Percentiles rank a stretch among this genome's conserved stretches.
These are phyloP conservation scores for Pseudoneurospora amorphoporcata DNA, from an alignment of 495 filamentous ascomycete genomes.

Conservation along the genomic window DNA sequence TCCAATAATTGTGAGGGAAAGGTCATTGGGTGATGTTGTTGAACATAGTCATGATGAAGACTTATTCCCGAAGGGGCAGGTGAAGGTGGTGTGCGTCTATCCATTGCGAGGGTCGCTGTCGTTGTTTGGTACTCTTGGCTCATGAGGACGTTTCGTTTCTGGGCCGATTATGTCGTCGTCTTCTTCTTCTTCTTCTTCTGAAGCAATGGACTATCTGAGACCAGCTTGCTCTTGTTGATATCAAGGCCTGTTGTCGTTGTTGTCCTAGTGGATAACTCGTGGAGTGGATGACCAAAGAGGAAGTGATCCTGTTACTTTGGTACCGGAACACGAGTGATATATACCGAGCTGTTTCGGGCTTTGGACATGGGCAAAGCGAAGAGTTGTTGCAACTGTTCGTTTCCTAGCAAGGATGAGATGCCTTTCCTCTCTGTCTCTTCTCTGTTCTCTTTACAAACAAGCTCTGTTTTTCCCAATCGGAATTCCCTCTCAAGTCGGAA, in stretches of 20 bases:
- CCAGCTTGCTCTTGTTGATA: background rate
- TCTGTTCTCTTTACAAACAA: background rate
- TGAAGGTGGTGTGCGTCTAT: conserved; percentile 29
- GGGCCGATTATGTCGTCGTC: background rate
- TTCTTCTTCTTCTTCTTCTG: background rate
- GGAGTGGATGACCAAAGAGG: background rate
- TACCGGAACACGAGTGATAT: background rate
- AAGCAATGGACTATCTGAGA: background rate
- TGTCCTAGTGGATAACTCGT: background rate
- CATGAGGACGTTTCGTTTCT: background rate
- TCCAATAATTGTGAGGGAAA: conserved; percentile 14
- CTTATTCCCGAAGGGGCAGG: conserved; percentile 33
- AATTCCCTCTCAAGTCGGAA: background rate
- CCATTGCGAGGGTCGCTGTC: conserved; percentile 17
- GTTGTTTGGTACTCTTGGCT: background rate
- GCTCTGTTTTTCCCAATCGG: background rate
- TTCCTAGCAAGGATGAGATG: background rate
- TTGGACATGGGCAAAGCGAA: background rate
- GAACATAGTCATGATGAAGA: conserved; percentile 34
- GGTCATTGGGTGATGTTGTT: conserved; percentile 38
- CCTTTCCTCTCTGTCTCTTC: background rate
- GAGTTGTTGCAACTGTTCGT: background rate
- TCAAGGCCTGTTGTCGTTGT: background rate
- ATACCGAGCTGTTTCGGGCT: background rate
- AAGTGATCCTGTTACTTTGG: background rate